These are phyloP conservation scores for Pichia heedii DNA, from an alignment of 805 yeast species.

Conservation along the genomic window DNA sequence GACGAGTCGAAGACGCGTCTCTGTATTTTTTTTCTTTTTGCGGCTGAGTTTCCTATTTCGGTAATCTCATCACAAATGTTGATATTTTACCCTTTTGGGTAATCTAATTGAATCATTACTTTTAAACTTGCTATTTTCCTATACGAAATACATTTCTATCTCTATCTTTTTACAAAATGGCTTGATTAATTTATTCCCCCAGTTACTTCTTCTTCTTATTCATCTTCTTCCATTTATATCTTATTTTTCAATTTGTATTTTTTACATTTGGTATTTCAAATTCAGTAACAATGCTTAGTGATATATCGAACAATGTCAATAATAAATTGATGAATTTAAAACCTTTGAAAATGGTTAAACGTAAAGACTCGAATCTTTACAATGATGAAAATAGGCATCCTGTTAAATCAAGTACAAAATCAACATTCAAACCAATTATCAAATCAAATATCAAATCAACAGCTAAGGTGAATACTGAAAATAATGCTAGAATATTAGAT, in stretches of 20 bases:
- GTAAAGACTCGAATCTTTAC: background rate
- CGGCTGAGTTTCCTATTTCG: slow-evolving; percentile 1
- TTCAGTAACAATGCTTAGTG: slow-evolving; percentile 10
- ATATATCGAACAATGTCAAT: slow-evolving; percentile 10
- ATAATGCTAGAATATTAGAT: slow-evolving; percentile 2
- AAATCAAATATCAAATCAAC: background rate
- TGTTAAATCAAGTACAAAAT: background rate
- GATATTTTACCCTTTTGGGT: background rate
- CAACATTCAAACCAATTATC: background rate
- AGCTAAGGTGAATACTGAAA: background rate
- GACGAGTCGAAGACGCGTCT: too few species aligned
- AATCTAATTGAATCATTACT: background rate
- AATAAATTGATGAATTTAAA: background rate
- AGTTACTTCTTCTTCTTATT: background rate
- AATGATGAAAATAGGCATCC: background rate
- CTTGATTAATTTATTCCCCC: background rate
- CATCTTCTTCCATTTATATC: too few species aligned
- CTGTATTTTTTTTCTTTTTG: too few species aligned
- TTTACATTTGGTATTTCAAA: background rate
- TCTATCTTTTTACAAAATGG: too few species aligned
- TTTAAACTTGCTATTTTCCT: background rate
- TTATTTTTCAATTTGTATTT: too few species aligned
- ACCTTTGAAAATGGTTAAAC: slow-evolving; percentile 6
- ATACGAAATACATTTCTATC: too few species aligned
- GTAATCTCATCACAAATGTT: slow-evolving; percentile 1